Conservation (phyloP, 2,329 filamentous ascomycete genomes). For the Blastomyces percursus region DNA sequence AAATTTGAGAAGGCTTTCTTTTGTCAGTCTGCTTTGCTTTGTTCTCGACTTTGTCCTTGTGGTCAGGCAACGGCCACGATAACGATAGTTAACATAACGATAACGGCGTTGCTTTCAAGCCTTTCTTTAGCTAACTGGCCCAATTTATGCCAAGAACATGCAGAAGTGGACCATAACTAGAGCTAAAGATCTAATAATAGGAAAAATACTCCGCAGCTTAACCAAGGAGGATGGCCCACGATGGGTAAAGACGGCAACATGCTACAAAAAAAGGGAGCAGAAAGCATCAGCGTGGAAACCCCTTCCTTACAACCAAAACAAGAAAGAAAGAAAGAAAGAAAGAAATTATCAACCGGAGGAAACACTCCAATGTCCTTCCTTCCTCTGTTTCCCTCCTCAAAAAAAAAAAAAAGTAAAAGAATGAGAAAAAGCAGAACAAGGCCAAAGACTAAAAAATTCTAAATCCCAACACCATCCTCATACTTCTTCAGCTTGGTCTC, state of each 20-base stretch:
- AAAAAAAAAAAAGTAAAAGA: no score
- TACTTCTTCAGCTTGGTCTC: slow-evolving; percentile 13
- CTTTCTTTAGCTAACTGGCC: background rate
- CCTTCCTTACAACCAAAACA: background rate
- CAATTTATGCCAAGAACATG: background rate
- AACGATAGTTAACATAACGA: background rate
- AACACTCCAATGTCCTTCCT: background rate
- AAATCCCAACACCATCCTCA: slow-evolving; percentile 5
- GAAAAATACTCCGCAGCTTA: background rate
- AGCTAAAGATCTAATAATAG: background rate
- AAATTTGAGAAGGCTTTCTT: no score
- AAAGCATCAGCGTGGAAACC: background rate
- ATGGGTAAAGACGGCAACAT: background rate
- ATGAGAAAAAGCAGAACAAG: background rate
- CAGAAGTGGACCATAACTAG: background rate
- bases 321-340: background rate
- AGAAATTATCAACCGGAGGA: background rate
- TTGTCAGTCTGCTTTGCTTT: background rate
- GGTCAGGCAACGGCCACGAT: background rate
- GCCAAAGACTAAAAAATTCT: slow-evolving; percentile 11
- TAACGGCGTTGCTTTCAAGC: background rate
- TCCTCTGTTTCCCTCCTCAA: no score
- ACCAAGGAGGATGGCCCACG: background rate
- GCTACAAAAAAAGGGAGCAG: background rate
- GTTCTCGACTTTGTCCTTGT: background rate